A percentile compares a stretch with the other conserved stretches of the same genome.
phyloP scores from a whole-genome alignment of 2,329 filamentous ascomycete species.

The Leptographium lundbergii region DNA sequence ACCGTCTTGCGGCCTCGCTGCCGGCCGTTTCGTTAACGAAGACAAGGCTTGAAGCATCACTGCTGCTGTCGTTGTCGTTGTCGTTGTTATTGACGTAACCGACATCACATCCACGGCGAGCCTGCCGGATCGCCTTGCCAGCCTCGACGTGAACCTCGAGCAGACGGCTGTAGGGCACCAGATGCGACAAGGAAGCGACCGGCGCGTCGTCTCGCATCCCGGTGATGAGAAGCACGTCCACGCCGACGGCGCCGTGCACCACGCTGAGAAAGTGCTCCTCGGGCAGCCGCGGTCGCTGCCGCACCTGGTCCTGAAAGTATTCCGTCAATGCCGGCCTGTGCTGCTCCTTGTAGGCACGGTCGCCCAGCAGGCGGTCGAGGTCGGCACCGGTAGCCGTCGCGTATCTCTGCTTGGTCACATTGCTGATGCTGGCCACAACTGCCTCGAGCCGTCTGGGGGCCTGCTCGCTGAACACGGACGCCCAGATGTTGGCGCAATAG shows the following conservation, averaged over 20 bases:
- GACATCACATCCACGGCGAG: slow-evolving; percentile 2
- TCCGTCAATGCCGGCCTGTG: slow-evolving; percentile 38
- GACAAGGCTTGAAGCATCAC: neutral
- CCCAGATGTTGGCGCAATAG: slow-evolving; percentile 43
- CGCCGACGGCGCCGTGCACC: slow-evolving; percentile 22
- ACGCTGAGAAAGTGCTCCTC: slow-evolving; percentile 37
- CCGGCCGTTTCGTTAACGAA: slow-evolving; percentile 17
- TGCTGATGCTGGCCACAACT: slow-evolving; percentile 41
- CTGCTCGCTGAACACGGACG: slow-evolving; percentile 22
- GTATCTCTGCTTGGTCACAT: slow-evolving; percentile 44
- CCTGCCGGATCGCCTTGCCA: slow-evolving; percentile 14
- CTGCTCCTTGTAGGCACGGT: slow-evolving; percentile 50
- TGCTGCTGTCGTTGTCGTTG: neutral
- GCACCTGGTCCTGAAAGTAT: slow-evolving; percentile 36
- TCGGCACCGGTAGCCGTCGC: slow-evolving; percentile 35
- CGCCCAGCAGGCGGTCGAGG: slow-evolving; percentile 30
- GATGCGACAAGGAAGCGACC: slow-evolving; percentile 36
- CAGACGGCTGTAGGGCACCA: slow-evolving; percentile 38
- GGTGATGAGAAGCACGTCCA: slow-evolving; percentile 42
- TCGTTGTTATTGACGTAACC: neutral
- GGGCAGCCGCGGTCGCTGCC: slow-evolving; percentile 29
- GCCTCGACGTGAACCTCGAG: slow-evolving; percentile 39
- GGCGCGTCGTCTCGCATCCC: slow-evolving; percentile 51
- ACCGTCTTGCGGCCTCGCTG: slow-evolving; percentile 21
- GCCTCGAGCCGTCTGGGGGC: slow-evolving; percentile 17